Conservation (phyloP, 2,329 filamentous ascomycete species). For the Fusarium pilosicola region DNA sequence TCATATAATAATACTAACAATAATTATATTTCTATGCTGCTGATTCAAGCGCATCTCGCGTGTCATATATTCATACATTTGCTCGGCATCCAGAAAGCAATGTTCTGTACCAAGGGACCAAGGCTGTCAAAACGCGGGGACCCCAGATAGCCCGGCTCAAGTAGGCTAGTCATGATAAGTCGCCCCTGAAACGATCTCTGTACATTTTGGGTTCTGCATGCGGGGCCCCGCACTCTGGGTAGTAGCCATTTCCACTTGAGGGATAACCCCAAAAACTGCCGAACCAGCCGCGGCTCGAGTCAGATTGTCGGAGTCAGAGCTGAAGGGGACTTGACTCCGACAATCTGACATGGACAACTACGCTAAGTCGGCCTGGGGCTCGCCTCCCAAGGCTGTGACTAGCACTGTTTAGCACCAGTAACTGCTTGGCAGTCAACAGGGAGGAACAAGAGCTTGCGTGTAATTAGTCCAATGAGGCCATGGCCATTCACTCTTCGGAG, state of each 20-base stretch:
- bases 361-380: rapidly evolving
- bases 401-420: rapidly evolving
- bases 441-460: neutral
- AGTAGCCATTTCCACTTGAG: neutral
- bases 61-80: too few relatives aligned
- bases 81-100: too few relatives aligned
- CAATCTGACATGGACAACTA: neutral
- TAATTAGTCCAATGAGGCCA: neutral
- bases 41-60: too few relatives aligned
- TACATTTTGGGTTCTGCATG: neutral
- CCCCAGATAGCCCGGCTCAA: neutral
- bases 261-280: neutral
- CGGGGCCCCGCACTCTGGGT: neutral
- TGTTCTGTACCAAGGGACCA: neutral
- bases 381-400: neutral
- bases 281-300: neutral
- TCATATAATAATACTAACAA: too few relatives aligned
- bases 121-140: neutral
- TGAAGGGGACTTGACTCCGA: too few relatives aligned
- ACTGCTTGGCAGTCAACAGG: rapidly evolving
- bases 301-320: neutral
- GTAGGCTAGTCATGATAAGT: neutral
- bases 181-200: rapidly evolving
- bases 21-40: too few relatives aligned
- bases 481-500: neutral